These are phyloP conservation scores for Aaosphaeria arxii DNA, from an alignment of 2,329 filamentous ascomycete species.

Conservation along the genomic window DNA sequence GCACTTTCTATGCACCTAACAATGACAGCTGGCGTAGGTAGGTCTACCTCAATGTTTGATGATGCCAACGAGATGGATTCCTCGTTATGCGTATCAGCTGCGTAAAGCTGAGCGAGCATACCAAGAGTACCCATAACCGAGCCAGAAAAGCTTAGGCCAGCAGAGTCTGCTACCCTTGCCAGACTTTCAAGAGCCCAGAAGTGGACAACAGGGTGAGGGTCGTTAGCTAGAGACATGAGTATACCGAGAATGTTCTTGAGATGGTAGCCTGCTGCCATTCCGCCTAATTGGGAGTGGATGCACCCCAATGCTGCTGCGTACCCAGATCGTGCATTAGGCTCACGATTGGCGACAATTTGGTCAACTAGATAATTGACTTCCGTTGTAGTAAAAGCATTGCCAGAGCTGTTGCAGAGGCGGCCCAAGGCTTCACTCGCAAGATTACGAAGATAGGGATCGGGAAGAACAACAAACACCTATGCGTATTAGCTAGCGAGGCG, in stretches of 20 bases:
- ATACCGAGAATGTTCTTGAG: constrained; percentile 97
- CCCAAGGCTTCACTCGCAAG: constrained; percentile 84
- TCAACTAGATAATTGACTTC: constrained; percentile 92
- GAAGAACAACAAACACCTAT: constrained; percentile 71
- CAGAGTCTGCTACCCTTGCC: constrained; percentile 82
- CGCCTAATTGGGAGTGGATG: constrained; percentile 92
- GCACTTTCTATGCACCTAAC: constrained; percentile 89
- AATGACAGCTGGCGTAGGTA: constrained; percentile 78
- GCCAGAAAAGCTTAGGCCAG: constrained; percentile 84
- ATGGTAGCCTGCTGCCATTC: constrained; percentile 95
- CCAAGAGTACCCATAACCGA: constrained; percentile 89
- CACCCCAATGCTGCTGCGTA: constrained; percentile 91
- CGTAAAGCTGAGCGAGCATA: constrained; percentile 90
- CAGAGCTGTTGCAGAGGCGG: constrained; percentile 78
- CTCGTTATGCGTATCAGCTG: constrained; percentile 84
- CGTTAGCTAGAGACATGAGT: constrained; percentile 94
- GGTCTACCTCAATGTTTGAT: constrained; percentile 85
- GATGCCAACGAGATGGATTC: constrained; percentile 77
- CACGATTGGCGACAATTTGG: constrained; percentile 88
- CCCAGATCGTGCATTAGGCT: constrained; percentile 88
- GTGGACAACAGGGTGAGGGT: constrained; percentile 91
- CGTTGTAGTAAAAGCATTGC: constrained; percentile 81
- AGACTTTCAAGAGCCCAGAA: constrained; percentile 94
- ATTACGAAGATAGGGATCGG: constrained; percentile 81
- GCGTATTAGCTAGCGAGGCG: background rate